phyloP scores from a whole-genome alignment of 805 yeast species.

The Ascoidea asiatica region DNA sequence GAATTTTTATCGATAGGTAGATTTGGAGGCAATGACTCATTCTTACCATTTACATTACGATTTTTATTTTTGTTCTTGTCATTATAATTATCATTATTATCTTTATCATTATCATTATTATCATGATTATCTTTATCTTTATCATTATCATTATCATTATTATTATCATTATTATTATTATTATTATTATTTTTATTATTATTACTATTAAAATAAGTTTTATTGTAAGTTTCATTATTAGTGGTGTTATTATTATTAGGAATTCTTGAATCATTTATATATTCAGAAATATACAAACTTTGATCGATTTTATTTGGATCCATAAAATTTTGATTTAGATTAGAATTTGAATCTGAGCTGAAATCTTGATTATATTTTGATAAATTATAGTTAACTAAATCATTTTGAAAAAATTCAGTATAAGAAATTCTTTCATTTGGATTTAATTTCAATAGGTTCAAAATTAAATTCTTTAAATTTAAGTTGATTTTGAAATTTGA shows the following conservation, averaged over 20 bases:
- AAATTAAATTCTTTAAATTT: conserved; percentile 55
- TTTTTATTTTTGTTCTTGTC: background rate
- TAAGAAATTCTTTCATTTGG: conserved; percentile 85
- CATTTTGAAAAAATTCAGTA: conserved; percentile 72
- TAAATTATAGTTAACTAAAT: conserved; percentile 45
- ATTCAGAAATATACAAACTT: too few relatives aligned
- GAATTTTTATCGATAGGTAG: background rate
- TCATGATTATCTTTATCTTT: conserved; percentile 1
- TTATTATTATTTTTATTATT: too few relatives aligned
- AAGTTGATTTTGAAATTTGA: conserved; percentile 47
- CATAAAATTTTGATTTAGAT: too few relatives aligned
- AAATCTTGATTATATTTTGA: conserved; percentile 16
- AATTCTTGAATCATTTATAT: too few relatives aligned
- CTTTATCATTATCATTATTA: conserved; percentile 1
- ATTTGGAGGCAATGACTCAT: background rate
- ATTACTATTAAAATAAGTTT: background rate
- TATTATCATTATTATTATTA: background rate
- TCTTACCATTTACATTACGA: background rate
- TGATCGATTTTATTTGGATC: too few relatives aligned
- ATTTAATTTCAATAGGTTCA: conserved; percentile 64
- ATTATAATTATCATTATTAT: background rate
- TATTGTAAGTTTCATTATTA: conserved; percentile 1
- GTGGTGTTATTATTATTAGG: background rate
- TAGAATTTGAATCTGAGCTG: too few relatives aligned
- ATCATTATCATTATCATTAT: background rate